Base-by-base conservation (phyloP, 352 stramenopile species). In the Plasmopara viticola region DNA sequence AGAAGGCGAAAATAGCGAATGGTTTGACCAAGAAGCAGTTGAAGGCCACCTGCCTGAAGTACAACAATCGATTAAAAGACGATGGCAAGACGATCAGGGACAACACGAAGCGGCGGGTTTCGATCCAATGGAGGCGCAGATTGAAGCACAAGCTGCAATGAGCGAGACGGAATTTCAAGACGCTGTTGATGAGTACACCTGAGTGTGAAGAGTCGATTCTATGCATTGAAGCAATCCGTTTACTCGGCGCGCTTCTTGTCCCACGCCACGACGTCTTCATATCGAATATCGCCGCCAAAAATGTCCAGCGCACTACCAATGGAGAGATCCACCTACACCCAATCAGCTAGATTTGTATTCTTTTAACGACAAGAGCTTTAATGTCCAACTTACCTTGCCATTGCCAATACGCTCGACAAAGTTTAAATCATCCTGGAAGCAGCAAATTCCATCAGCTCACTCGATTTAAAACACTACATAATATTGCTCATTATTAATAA, bases 251-350 rank as follows among this genome's bases (percentile, higher is more conserved):
- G 63, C 37, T 69, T 68, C 38, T 60, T 67, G 53, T 97, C 84
- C 94, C 93, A 98, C 35, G 65, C 69, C 17, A 98, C 86, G 17
- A 98, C 95, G 42, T 97, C 89, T 9, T 88, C 74, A 65, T 98
- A 98, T 35, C 64, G 62, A 45, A 98, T 89, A 52, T 95, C 74
- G 37, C 95, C 95, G 41, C 95, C 95, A 66, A 99, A 99, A 51
- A 97, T 97, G 78, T 98, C 94, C 33, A 99, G 77, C 1, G 95
- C 96, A 67, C 94, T 98, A 13, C 96, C 96, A 62, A 99, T 97
- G 6, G 96, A 98, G n/a, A 98, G 78, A 62, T 99, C 95, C 18
- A 99, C 95, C 70, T 84, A 31, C 9, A 60, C 9, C 28, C 44
- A 34, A 35, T 39, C 44, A 31, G 37, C 14, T 43, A 10, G 25